phyloP scores from a whole-genome alignment of 148 eudicot genomes.

The Nepenthes gracilis region DNA sequence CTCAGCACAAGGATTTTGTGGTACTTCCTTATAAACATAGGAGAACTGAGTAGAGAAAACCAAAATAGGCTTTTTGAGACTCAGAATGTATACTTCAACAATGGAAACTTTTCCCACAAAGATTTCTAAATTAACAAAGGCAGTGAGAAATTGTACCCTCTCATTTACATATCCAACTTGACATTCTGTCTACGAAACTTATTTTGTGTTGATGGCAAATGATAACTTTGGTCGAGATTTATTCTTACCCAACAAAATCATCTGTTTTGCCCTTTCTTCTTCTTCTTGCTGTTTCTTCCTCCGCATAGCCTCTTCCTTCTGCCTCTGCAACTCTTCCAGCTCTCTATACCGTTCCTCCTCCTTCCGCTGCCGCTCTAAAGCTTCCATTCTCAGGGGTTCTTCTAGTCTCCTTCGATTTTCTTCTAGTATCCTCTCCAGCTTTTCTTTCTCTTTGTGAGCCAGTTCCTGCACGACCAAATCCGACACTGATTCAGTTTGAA shows the following conservation, averaged over 20 bases:
- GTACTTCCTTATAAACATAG: too few species aligned
- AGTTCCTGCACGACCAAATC: constrained; percentile 40
- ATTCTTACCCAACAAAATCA: constrained; percentile 74
- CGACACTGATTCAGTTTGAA: background rate
- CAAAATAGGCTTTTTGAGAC: too few species aligned
- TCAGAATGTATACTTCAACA: too few species aligned
- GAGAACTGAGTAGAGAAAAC: too few species aligned
- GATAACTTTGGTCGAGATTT: constrained; percentile 84
- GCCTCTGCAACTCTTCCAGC: constrained; percentile 80
- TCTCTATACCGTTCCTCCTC: constrained; percentile 85
- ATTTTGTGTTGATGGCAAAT: constrained; percentile 70
- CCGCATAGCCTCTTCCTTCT: constrained; percentile 76
- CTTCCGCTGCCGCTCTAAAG: constrained; percentile 62
- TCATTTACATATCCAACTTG: background rate
- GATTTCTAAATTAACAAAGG: background rate
- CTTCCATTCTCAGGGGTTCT: constrained; percentile 80
- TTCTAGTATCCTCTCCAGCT: constrained; percentile 66
- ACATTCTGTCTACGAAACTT: background rate
- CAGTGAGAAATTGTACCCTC: background rate
- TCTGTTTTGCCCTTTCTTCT: constrained; percentile 75
- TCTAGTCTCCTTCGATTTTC: constrained; percentile 69
- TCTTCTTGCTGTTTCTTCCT: constrained; percentile 86
- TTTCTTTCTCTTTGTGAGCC: constrained; percentile 68
- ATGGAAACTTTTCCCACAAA: too few species aligned
- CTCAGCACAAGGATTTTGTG: too few species aligned